These are phyloP conservation scores for Millerago galiae DNA, from an alignment of 805 yeast genomes.

Conservation along the genomic window DNA sequence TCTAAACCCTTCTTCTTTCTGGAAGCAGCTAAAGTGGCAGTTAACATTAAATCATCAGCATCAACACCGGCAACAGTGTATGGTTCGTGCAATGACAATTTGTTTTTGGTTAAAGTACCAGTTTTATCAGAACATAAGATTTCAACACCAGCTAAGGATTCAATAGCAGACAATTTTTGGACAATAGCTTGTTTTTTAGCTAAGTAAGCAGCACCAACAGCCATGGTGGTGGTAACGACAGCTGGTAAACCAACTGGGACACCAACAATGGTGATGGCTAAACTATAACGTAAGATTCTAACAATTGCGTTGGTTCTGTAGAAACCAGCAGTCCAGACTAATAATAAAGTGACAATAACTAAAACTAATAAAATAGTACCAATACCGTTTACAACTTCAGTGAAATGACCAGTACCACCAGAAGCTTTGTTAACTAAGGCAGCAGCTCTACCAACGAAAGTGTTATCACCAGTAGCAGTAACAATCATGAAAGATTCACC, in stretches of 20 bases:
- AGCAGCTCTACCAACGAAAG: conserved; percentile 97
- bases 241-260: conserved; percentile 99
- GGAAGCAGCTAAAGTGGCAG: conserved; percentile 96
- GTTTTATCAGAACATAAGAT: conserved; percentile 97
- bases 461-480: conserved; percentile 91
- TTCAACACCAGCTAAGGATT: conserved; percentile 96
- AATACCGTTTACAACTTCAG: conserved; percentile 96
- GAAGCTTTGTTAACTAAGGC: conserved; percentile 92
- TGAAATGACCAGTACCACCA: conserved; percentile 91
- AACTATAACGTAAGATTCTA: conserved; percentile 81
- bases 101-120: conserved; percentile 97
- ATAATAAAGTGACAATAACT: conserved; percentile 78
- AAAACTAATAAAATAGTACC: conserved; percentile 88
- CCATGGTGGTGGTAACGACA: conserved; percentile 98
- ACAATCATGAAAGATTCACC: conserved; percentile 94
- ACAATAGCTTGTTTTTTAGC: conserved; percentile 97
- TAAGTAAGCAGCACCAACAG: conserved; percentile 98
- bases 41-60: conserved; percentile 91
- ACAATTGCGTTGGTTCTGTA: conserved; percentile 87
- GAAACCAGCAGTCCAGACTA: conserved; percentile 92
- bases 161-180: conserved; percentile 94
- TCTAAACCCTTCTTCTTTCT: conserved; percentile 98
- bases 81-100: conserved; percentile 92
- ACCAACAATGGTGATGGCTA: conserved; percentile 95
- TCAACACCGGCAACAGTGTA: conserved; percentile 97